These are phyloP conservation scores for Rhodocollybia butyracea DNA, from an alignment of 768 basidiomycete species.

Conservation along the genomic window DNA sequence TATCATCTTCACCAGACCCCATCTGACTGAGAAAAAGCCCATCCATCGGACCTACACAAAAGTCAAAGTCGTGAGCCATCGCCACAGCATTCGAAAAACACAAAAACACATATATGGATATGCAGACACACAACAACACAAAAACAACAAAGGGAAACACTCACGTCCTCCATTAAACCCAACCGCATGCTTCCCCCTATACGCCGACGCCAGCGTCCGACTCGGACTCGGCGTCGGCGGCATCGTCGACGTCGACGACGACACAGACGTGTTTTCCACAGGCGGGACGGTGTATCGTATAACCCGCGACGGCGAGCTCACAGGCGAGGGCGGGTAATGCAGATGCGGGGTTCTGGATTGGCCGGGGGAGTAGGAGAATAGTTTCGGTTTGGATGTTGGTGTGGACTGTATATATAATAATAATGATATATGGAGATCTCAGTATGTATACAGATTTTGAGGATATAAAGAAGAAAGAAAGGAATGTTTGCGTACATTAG, in stretches of 20 bases:
- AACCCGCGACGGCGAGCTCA: neutral
- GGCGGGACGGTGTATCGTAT: conserved; percentile 4
- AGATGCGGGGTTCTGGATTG: neutral
- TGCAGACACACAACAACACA: neutral
- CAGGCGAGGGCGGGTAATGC: conserved; percentile 6
- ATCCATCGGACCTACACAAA: conserved; percentile 7
- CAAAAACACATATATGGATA: too few species aligned
- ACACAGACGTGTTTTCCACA: neutral
- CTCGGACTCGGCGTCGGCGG: conserved; percentile 1
- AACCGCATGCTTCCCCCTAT: conserved; percentile 3
- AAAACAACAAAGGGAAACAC: neutral
- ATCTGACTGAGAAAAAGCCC: conserved; percentile 6
- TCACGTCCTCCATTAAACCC: conserved; percentile 1
- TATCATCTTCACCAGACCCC: neutral
- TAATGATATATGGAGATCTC: neutral
- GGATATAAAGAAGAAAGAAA: neutral
- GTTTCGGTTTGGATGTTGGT: neutral
- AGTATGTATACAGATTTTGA: neutral
- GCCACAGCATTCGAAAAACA: too few species aligned
- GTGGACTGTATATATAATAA: too few species aligned
- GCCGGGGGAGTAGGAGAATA: neutral
- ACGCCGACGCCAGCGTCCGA: neutral
- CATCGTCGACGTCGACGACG: conserved; percentile 2
- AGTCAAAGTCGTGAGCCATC: too few species aligned
- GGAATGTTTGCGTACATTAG: neutral